Base-by-base conservation (phyloP, 345 rosid species). In the Luvunga scandens region DNA sequence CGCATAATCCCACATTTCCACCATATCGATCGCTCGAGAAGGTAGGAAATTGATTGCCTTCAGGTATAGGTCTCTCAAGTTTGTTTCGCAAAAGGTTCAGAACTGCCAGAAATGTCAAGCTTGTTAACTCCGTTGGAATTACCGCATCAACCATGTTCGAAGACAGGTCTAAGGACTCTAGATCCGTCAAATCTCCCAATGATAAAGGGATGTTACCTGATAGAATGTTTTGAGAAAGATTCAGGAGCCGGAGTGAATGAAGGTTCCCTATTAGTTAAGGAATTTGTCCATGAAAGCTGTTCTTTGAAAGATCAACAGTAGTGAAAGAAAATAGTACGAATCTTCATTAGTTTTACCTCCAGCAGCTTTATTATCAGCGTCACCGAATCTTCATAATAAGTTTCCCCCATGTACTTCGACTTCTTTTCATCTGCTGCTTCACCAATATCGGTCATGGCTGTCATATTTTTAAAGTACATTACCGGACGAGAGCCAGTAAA, bases 1-100 rank as follows among this genome's bases (percentile, higher is more conserved):
- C 84, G 0, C 82, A 76, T n/a, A 83, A 64, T 9, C 84, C 86
- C 7, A 2, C 0, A 38, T 83, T 85, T 10, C 68, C 80, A 0
- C 2, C 0, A 27, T 33, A 85, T 0, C 84, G 79, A 63, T 42
- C 45, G 1, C 13, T 66, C 53, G 4, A 6, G 10, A 19, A 64
- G 16, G 60, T 55, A 34, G 2, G 6, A 22, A 30, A 61, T 2
- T n/a, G 65, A 48, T 14, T 25, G 4, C 83, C 79, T 42, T 6
- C 21, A 36, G 39, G 39, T 36, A 36, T 36, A 36, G 9, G 9
- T 36, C 39, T 9, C 39, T 36, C 2, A 9, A 36, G 39, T 36
- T 36, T 36, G 39, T 36, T 36, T 36, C 39, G 39, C 39, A 9
- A 36, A 36, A 60, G 86, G 39, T 65, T 65, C 21, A 65, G 39